phyloP scores from a whole-genome alignment of 371 early-diverging fungal species.

The Mucor circinelloides region DNA sequence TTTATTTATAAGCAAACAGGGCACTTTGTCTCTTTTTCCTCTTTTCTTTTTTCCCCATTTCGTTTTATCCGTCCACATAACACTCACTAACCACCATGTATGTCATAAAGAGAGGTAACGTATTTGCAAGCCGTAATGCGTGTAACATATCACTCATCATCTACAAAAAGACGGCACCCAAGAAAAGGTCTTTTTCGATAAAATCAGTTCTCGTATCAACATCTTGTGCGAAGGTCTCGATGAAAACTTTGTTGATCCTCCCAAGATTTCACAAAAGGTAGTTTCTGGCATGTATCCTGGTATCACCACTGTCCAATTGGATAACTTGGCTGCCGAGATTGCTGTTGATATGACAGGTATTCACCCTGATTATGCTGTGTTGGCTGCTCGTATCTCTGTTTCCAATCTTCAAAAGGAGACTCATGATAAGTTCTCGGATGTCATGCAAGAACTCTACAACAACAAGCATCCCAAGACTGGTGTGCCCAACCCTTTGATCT shows the following conservation, averaged over 20 bases:
- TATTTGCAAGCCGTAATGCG: not conserved
- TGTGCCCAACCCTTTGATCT: constrained; percentile 75
- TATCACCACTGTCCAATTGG: constrained; percentile 87
- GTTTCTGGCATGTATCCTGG: constrained; percentile 87
- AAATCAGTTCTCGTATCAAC: constrained; percentile 88
- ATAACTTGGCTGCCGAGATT: constrained; percentile 90
- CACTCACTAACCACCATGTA: constrained; percentile 51
- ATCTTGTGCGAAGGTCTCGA: constrained; percentile 88
- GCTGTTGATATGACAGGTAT: constrained; percentile 89
- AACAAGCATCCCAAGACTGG: constrained; percentile 79
- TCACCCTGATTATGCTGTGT: constrained; percentile 92
- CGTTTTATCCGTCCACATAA: not conserved
- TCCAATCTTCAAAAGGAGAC: constrained; percentile 93
- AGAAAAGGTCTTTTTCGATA: constrained; percentile 88
- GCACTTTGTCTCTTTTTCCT: not conserved
- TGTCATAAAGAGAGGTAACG: constrained; percentile 75
- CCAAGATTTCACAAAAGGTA: constrained; percentile 84
- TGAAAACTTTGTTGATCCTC: constrained; percentile 82
- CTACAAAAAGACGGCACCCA: constrained; percentile 68
- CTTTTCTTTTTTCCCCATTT: not conserved
- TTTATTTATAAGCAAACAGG: constrained; percentile 1
- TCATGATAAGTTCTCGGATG: constrained; percentile 70
- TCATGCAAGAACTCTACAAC: constrained; percentile 62
- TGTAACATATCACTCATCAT: not conserved
- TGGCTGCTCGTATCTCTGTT: constrained; percentile 91